A percentile compares a stretch with the other conserved stretches of the same genome.
phyloP scores from a whole-genome alignment of 768 basidiomycete species.

The Jaapia argillacea region DNA sequence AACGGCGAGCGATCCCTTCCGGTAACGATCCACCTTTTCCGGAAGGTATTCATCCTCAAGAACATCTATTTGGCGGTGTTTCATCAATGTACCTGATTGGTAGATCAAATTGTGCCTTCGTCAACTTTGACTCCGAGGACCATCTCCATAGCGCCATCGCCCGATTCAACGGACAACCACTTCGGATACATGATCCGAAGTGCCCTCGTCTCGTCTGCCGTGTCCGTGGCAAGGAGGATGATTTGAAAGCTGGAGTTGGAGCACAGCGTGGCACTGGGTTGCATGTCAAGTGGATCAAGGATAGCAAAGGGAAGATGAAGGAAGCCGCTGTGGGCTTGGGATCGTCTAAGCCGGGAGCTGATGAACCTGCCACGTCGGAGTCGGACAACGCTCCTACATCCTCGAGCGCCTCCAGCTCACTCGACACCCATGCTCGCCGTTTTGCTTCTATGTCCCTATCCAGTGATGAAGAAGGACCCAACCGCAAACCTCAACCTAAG shows the following conservation, averaged over 20 bases:
- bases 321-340: constrained; percentile 7
- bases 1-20: constrained; percentile 10
- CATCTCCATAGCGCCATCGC: constrained; percentile 58
- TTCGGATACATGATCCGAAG: constrained; percentile 62
- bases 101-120: constrained; percentile 92
- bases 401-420: constrained; percentile 6
- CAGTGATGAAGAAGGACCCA: constrained; percentile 28
- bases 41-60: constrained; percentile 6
- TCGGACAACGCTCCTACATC: background rate
- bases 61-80: constrained; percentile 47
- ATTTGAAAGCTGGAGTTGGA: constrained; percentile 83
- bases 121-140: constrained; percentile 68
- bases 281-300: constrained; percentile 75
- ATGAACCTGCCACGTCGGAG: background rate
- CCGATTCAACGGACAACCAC: constrained; percentile 58
- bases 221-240: constrained; percentile 71
- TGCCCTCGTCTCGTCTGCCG: constrained; percentile 81
- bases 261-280: constrained; percentile 82
- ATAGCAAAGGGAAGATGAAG: constrained; percentile 34
- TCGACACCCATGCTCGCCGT: constrained; percentile 7
- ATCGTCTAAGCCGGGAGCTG: constrained; percentile 1
- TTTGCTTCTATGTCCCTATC: constrained; percentile 22
- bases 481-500: background rate
- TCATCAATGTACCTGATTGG: constrained; percentile 86
- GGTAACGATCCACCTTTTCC: constrained; percentile 2